Evolutionary conservation across 768 basidiomycete genomes (phyloP).

Genomic region (Leccinum truebloodii): DNA sequence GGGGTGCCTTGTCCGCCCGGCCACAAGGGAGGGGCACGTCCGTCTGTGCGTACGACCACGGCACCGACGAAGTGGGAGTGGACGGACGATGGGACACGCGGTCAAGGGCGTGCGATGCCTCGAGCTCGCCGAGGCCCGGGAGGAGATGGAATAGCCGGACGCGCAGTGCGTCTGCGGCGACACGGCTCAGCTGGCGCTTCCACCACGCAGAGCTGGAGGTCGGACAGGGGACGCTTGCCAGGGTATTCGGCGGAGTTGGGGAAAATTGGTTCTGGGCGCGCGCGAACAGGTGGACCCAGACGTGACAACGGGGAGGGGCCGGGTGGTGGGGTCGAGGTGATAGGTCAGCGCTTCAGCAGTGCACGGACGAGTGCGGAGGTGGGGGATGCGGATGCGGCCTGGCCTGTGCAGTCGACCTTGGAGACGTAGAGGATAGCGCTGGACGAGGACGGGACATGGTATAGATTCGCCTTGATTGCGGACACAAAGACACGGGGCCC

Average conservation of each 20-base stretch:
- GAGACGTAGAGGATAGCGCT: slow-evolving; percentile 84
- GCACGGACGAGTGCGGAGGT: slow-evolving; percentile 68
- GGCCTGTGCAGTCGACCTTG: slow-evolving; percentile 93
- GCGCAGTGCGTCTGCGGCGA: slow-evolving; percentile 22
- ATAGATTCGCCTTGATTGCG: slow-evolving; percentile 78
- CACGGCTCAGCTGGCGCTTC: slow-evolving; percentile 69
- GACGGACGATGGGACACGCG: slow-evolving; percentile 29
- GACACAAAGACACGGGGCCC: slow-evolving; percentile 62
- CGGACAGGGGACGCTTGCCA: slow-evolving; percentile 74
- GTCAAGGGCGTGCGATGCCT: slow-evolving; percentile 62
- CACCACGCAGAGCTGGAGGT: slow-evolving; percentile 91
- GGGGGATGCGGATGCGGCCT: slow-evolving; percentile 61
- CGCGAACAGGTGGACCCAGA: slow-evolving; percentile 90
- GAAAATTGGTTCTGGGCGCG: slow-evolving; percentile 89
- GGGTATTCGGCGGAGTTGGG: slow-evolving; percentile 75
- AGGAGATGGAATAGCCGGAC: slow-evolving; percentile 59
- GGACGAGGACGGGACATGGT: slow-evolving; percentile 67
- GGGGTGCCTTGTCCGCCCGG: slow-evolving; percentile 24
- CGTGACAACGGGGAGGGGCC: slow-evolving; percentile 56
- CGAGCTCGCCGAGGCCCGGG: slow-evolving; percentile 67
- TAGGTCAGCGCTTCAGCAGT: slow-evolving; percentile 48
- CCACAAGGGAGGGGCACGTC: slow-evolving; percentile 46
- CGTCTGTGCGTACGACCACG: slow-evolving; percentile 61
- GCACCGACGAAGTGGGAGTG: slow-evolving; percentile 17
- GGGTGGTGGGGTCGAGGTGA: slow-evolving; percentile 60